Conservation (phyloP, 2,329 filamentous ascomycete genomes). For the Beauveria pseudobassiana region DNA sequence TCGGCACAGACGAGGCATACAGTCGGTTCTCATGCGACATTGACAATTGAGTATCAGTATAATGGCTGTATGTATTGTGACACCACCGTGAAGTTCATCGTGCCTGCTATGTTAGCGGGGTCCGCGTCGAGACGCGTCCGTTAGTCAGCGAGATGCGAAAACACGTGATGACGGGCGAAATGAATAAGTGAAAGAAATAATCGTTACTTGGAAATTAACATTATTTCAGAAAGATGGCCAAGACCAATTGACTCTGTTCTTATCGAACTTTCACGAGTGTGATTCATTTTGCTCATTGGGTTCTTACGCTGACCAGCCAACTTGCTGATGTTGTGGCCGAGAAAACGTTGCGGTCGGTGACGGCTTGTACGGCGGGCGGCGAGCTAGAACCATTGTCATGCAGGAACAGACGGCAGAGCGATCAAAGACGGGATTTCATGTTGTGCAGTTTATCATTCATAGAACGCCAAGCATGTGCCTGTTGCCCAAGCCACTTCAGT, state of each 20-base stretch:
- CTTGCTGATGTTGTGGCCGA: neutral
- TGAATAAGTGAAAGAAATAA: no score
- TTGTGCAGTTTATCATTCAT: no score
- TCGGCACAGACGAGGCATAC: constrained; percentile 18
- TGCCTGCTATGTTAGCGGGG: constrained; percentile 6
- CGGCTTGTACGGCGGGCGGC: neutral
- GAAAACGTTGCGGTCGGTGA: no score
- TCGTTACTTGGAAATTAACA: no score
- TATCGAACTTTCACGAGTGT: no score
- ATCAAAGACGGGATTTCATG: no score
- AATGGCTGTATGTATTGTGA: neutral
- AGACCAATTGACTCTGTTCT: neutral
- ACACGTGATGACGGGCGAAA: constrained; percentile 7
- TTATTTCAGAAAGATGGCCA: no score
- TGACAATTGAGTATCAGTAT: neutral
- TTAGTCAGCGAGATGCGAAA: constrained; percentile 15
- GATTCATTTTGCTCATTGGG: no score
- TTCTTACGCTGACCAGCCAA: no score
- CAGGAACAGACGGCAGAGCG: neutral
- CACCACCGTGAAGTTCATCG: neutral
- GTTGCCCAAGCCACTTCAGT: neutral
- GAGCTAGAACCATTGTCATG: neutral
- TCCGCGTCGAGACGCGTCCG: constrained; percentile 12
- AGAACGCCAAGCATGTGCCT: neutral
- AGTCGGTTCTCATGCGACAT: neutral